A percentile compares a stretch with the other conserved stretches of the same genome.
phyloP scores from a whole-genome alignment of 75 land plant species.

The Sequoia sempervirens region DNA sequence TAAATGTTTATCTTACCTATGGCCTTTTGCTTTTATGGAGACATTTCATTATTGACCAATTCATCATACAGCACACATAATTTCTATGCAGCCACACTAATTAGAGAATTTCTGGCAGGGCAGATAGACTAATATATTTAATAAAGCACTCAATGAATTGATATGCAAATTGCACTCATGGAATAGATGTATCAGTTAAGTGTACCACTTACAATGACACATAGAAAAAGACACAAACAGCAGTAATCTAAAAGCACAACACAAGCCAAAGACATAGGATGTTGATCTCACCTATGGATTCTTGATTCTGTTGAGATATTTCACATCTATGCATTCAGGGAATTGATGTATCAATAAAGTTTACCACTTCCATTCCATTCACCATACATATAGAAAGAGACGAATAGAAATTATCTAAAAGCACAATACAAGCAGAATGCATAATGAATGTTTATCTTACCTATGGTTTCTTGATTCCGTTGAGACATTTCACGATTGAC shows the following conservation, averaged over 20 bases:
- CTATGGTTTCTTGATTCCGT: constrained; percentile 87
- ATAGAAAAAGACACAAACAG: background rate
- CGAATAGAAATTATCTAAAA: background rate
- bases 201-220: background rate
- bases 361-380: background rate
- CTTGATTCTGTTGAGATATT: constrained; percentile 93
- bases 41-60: constrained; percentile 78
- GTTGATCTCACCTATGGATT: constrained; percentile 61
- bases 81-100: background rate
- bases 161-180: background rate
- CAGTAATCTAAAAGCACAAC: background rate
- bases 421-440: background rate
- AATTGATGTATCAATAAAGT: background rate
- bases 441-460: constrained; percentile 28
- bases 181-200: background rate
- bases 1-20: constrained; percentile 46
- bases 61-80: constrained; percentile 49
- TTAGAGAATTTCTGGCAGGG: background rate
- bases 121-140: background rate
- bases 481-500: constrained; percentile 88
- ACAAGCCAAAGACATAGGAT: background rate
- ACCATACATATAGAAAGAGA: background rate
- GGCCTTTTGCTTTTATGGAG: constrained; percentile 84
- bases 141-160: background rate
- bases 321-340: constrained; percentile 24